Evolutionary conservation across 108 stramenopile species (phyloP).

Genomic region (Schizochytrium sp.): DNA sequence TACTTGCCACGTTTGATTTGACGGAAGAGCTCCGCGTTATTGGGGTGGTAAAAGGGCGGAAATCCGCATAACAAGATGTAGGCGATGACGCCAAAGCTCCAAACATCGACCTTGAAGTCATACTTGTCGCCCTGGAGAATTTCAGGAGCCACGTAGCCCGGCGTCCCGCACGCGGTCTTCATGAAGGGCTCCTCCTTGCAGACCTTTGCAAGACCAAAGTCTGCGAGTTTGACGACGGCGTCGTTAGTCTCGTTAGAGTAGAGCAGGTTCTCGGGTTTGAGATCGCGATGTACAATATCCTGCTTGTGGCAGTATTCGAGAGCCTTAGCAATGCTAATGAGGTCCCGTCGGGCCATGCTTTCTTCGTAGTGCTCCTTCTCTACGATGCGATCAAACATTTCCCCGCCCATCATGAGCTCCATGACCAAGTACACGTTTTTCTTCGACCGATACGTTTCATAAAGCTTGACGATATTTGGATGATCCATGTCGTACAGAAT

Average conservation of each 20-base stretch:
- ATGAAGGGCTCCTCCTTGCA: slow-evolving; percentile 57
- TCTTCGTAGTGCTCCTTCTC: slow-evolving; percentile 74
- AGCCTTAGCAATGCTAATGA: slow-evolving; percentile 60
- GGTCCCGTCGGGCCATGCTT: slow-evolving; percentile 62
- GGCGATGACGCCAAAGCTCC: slow-evolving; percentile 82
- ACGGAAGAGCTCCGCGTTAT: slow-evolving; percentile 49
- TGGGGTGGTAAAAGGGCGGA: slow-evolving; percentile 91
- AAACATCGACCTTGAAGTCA: slow-evolving; percentile 82
- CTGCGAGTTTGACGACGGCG: slow-evolving; percentile 87
- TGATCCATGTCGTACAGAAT: slow-evolving; percentile 29
- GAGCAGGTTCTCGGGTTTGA: slow-evolving; percentile 78
- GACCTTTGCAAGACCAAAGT: slow-evolving; percentile 94
- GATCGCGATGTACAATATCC: slow-evolving; percentile 72
- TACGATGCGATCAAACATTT: slow-evolving; percentile 83
- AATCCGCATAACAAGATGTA: slow-evolving; percentile 95
- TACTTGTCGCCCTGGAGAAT: slow-evolving; percentile 75
- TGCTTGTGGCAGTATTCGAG: slow-evolving; percentile 68
- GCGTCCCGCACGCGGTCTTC: slow-evolving; percentile 87
- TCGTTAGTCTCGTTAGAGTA: slow-evolving; percentile 55
- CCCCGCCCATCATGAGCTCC: slow-evolving; percentile 72
- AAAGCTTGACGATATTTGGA: slow-evolving; percentile 34
- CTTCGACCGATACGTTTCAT: slow-evolving; percentile 30
- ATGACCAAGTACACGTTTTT: slow-evolving; percentile 37
- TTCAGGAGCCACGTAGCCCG: slow-evolving; percentile 84
- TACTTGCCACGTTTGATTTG: slow-evolving; percentile 36